Percentiles rank a stretch among this genome's conserved stretches.
phyloP scores from a whole-genome alignment of 495 filamentous ascomycete species.

The Copromyces sp. region DNA sequence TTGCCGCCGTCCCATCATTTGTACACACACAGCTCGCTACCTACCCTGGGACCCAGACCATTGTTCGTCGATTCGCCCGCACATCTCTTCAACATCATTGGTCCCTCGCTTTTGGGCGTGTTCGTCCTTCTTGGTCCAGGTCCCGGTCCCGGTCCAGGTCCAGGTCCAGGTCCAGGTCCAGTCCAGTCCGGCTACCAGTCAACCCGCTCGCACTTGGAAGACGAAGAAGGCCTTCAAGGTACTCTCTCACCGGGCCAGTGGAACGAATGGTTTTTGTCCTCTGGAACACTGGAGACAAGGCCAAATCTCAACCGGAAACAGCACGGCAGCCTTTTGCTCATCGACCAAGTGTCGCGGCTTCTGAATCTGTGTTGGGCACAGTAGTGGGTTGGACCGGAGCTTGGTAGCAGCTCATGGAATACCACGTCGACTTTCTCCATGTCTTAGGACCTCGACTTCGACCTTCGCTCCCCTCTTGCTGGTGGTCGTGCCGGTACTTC shows the following conservation, averaged over 20 bases:
- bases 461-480: background rate
- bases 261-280: background rate
- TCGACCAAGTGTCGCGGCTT: background rate
- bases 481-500: conserved; percentile 1
- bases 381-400: background rate
- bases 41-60: background rate
- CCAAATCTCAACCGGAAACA: background rate
- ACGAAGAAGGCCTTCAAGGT: background rate
- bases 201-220: background rate
- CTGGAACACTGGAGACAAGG: background rate
- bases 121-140: background rate
- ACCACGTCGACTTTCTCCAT: conserved; percentile 17
- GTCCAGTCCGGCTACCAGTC: background rate
- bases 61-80: background rate
- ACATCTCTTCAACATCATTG: background rate
- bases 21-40: background rate
- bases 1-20: background rate
- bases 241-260: background rate
- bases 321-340: background rate
- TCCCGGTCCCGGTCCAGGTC: too few species aligned
- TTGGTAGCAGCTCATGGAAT: conserved; percentile 23
- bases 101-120: background rate
- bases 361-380: background rate
- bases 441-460: conserved; percentile 18
- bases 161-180: background rate